phyloP scores from a whole-genome alignment of 1,284 basidiomycete species.

The Phlebopus sp. region DNA sequence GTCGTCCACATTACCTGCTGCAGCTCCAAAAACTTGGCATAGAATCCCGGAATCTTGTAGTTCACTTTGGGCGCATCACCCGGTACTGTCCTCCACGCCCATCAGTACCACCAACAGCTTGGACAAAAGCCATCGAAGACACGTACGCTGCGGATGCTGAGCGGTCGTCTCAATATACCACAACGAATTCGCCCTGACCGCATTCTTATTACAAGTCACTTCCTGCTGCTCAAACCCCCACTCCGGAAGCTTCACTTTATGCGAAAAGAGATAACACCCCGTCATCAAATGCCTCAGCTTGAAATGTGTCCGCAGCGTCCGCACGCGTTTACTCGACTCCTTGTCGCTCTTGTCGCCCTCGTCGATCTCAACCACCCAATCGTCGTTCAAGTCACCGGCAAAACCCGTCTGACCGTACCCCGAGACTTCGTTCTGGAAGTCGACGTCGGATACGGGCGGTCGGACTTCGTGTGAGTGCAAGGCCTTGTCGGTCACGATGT shows the following conservation, averaged over 20 bases:
- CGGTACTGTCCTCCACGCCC: slow-evolving; percentile 52
- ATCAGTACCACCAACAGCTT: background rate
- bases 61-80: slow-evolving; percentile 79
- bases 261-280: slow-evolving; percentile 96
- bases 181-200: slow-evolving; percentile 84
- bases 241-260: slow-evolving; percentile 95
- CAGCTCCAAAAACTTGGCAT: slow-evolving; percentile 88
- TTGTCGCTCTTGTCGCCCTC: slow-evolving; percentile 63
- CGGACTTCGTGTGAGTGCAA: slow-evolving; percentile 95
- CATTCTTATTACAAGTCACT: slow-evolving; percentile 97
- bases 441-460: slow-evolving; percentile 95
- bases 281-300: slow-evolving; percentile 82
- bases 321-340: slow-evolving; percentile 68
- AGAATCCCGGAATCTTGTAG: slow-evolving; percentile 83
- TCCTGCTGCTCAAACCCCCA: slow-evolving; percentile 99
- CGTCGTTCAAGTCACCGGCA: slow-evolving; percentile 88
- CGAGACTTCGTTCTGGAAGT: slow-evolving; percentile 99
- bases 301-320: slow-evolving; percentile 84
- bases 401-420: slow-evolving; percentile 91
- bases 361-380: slow-evolving; percentile 92
- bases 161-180: slow-evolving; percentile 92
- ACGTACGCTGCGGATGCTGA: slow-evolving; percentile 71
- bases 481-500: slow-evolving; percentile 79
- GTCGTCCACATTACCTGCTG: slow-evolving; percentile 99
- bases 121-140: background rate